These are phyloP conservation scores for Turritis glabra DNA, from an alignment of 345 rosid species.

Conservation along the genomic window DNA sequence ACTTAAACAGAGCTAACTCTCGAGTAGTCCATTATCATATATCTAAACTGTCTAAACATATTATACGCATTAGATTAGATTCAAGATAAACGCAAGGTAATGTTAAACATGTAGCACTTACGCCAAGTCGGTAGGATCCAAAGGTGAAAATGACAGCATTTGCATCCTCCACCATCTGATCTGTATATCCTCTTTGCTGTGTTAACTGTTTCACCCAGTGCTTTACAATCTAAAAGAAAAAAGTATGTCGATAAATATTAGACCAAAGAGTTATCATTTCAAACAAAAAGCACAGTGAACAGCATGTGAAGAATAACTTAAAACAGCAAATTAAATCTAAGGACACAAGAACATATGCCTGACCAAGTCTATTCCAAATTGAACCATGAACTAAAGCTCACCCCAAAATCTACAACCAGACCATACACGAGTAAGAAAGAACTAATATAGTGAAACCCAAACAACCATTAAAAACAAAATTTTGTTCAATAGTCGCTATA, in stretches of 20 bases:
- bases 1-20: neutral
- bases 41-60: neutral
- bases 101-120: constrained; percentile 42
- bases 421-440: neutral
- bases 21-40: neutral
- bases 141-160: constrained; percentile 88
- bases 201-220: constrained; percentile 87
- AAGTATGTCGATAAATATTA: neutral
- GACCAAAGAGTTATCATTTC: neutral
- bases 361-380: neutral
- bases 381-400: neutral
- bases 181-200: constrained; percentile 65
- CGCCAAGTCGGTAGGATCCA: constrained; percentile 94
- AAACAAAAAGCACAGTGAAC: neutral
- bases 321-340: neutral
- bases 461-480: neutral
- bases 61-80: neutral
- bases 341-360: neutral
- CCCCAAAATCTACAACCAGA: neutral
- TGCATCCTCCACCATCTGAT: constrained; percentile 94
- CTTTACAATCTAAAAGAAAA: constrained; percentile 60
- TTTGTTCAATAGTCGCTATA: neutral
- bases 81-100: neutral
- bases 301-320: constrained; percentile 3
- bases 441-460: neutral